Conservation (phyloP, 2,329 filamentous ascomycete species). For the Penicillium sumatraense region DNA sequence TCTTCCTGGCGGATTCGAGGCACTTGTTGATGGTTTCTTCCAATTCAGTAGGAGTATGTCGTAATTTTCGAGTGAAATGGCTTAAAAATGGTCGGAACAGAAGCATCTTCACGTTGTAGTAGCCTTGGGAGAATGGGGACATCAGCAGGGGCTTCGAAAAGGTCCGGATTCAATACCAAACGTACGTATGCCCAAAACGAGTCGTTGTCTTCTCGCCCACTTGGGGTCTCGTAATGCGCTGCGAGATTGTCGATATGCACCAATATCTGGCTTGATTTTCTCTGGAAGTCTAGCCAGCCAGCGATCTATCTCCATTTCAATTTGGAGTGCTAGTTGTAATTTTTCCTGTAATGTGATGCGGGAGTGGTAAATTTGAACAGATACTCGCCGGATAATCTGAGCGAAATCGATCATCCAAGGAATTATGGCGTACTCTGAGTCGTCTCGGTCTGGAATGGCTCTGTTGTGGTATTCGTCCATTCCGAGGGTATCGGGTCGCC, state of each 20-base stretch:
- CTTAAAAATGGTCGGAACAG: constrained; percentile 42
- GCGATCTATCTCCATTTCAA: constrained; percentile 41
- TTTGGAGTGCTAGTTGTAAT: constrained; percentile 38
- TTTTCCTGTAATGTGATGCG: constrained; percentile 41
- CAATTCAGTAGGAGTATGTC: constrained; percentile 31
- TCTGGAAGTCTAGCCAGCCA: constrained; percentile 42
- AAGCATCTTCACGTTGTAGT: constrained; percentile 48
- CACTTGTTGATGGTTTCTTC: constrained; percentile 42
- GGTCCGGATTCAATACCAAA: not conserved
- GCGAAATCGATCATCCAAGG: constrained; percentile 47
- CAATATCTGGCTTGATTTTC: constrained; percentile 36
- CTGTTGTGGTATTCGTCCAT: constrained; percentile 56
- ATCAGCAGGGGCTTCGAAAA: not conserved
- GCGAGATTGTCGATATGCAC: constrained; percentile 24
- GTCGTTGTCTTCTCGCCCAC: constrained; percentile 43
- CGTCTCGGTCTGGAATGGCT: constrained; percentile 39
- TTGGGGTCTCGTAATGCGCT: constrained; percentile 40
- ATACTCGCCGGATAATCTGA: constrained; percentile 45
- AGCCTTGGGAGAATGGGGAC: constrained; percentile 29
- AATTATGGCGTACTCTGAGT: constrained; percentile 45
- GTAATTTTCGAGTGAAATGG: constrained; percentile 35
- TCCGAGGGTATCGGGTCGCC: constrained; percentile 54
- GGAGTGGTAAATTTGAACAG: constrained; percentile 46
- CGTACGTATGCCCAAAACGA: constrained; percentile 47
- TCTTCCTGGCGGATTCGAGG: constrained; percentile 43